phyloP scores from a whole-genome alignment of 2,329 filamentous ascomycete species.

The Lecanosticta acicola region DNA sequence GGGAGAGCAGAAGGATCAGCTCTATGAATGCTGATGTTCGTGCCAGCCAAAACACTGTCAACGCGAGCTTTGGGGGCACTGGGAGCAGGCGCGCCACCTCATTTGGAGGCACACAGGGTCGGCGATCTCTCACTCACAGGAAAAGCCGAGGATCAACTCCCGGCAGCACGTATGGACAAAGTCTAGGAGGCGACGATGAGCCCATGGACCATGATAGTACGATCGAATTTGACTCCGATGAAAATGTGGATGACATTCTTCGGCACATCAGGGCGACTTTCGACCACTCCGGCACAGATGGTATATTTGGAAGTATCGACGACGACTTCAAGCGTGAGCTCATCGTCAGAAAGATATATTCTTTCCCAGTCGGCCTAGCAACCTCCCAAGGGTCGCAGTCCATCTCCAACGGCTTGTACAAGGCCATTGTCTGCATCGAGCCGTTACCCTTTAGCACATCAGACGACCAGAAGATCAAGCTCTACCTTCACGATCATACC shows the following conservation, averaged over 20 bases:
- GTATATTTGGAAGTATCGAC: conserved; percentile 27
- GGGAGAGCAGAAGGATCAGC: conserved; percentile 74
- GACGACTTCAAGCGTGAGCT: conserved; percentile 33
- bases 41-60: conserved; percentile 35
- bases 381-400: conserved; percentile 2
- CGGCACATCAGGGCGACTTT: conserved; percentile 27
- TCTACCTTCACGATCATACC: conserved; percentile 27
- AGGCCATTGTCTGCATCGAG: conserved; percentile 19
- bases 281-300: conserved; percentile 28
- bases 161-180: conserved; percentile 37
- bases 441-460: conserved; percentile 6
- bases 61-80: conserved; percentile 45
- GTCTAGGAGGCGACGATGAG: conserved; percentile 29
- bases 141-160: conserved; percentile 53
- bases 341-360: conserved; percentile 31
- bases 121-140: conserved; percentile 53
- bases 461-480: conserved; percentile 18
- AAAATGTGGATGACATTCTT: conserved; percentile 25
- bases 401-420: conserved; percentile 4
- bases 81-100: conserved; percentile 63
- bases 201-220: conserved; percentile 32
- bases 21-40: conserved; percentile 63
- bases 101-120: conserved; percentile 60
- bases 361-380: conserved; percentile 16
- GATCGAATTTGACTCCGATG: conserved; percentile 24